Base-by-base conservation (phyloP, 495 filamentous ascomycete species). In the Bacidia rubella region DNA sequence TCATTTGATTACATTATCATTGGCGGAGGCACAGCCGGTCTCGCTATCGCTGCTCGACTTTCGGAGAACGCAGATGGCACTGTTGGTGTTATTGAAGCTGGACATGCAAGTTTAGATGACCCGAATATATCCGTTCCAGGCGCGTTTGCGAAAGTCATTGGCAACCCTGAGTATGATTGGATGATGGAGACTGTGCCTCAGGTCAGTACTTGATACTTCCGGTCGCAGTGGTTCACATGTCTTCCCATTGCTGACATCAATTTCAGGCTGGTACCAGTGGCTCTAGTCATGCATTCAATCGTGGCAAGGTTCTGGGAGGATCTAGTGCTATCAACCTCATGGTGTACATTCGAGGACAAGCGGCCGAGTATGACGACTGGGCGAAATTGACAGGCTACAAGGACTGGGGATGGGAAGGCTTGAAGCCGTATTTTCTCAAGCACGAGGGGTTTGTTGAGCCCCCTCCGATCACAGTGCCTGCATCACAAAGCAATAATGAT, bases 11-110 rank as follows among this genome's bases (percentile, higher is more conserved):
- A 69, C 49, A 53, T 73, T 47, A 55, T 73, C 24, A 59, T 66
- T 7, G 70, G 70, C 17, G 70, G 60, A 0, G 70, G 70, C 19
- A 71, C 64, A 1, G 62, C 64, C 10, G 69, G 70, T 3, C 52
- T 71, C 29, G 66, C 68, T 0, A 62, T 73, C 17, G 68, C 70
- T n/a, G 61, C 62, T 29, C 63, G 68, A 1, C 57, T 73, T 17
- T 67, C 69, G 1, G 60, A 72, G 51, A 49, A 64, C 25, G 41
- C 54, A 0, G 63, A 55, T 7, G 51, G 60, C 39, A 59, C 32
- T 2, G 70, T 76, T 2, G 72, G 68, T 0, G 60, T 81, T 10
- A 60, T 83, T 20, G 79, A 83, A 63, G 78, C 78, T 1, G 79
- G 79, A 4, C 29, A 5, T 15, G 53, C 53, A 24, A 55, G 25